phyloP scores from a whole-genome alignment of 805 yeast species.

The Tetrapisispora iriomotensis region DNA sequence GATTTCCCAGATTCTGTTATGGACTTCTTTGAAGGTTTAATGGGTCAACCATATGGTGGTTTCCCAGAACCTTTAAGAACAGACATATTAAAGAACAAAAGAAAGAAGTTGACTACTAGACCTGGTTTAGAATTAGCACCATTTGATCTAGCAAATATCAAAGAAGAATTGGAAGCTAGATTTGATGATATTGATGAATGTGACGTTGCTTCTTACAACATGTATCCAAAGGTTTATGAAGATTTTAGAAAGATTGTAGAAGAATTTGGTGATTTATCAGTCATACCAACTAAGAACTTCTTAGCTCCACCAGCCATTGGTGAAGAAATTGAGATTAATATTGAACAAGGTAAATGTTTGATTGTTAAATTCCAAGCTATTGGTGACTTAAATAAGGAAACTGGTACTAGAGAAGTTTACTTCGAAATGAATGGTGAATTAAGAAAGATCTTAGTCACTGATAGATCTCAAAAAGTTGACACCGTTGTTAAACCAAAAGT shows the following conservation, averaged over 20 bases:
- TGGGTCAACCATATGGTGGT: constrained; percentile 99
- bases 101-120: constrained; percentile 78
- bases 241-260: constrained; percentile 65
- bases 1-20: constrained; percentile 98
- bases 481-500: constrained; percentile 85
- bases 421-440: constrained; percentile 97
- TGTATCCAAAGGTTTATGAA: constrained; percentile 98
- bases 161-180: constrained; percentile 62
- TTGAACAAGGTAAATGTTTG: constrained; percentile 90
- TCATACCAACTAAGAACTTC: constrained; percentile 87
- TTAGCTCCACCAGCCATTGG: constrained; percentile 78
- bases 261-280: constrained; percentile 84
- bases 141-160: constrained; percentile 62
- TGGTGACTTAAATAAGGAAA: constrained; percentile 74
- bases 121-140: constrained; percentile 91
- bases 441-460: constrained; percentile 89
- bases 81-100: constrained; percentile 80
- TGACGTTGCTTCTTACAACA: constrained; percentile 90
- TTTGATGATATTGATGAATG: constrained; percentile 74
- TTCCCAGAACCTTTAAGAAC: constrained; percentile 99
- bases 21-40: constrained; percentile 97
- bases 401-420: constrained; percentile 92
- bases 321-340: constrained; percentile 80
- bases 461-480: constrained; percentile 78
- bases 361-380: constrained; percentile 87